Base-by-base conservation (phyloP, 2,329 filamentous ascomycete genomes). In the Penicillium sumatraense region DNA sequence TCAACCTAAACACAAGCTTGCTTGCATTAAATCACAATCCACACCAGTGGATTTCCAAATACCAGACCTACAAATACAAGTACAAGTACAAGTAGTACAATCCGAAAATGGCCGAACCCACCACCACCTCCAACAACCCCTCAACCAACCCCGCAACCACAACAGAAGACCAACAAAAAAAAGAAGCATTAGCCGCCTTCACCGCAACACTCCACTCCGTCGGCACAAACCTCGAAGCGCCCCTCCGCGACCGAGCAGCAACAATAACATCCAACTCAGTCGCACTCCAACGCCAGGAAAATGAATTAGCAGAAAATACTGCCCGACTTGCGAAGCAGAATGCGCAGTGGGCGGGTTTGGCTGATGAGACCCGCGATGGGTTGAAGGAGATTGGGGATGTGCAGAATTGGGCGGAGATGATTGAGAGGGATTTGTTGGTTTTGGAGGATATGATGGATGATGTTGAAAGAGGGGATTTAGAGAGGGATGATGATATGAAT, bases 361-460 rank as follows among this genome's bases (percentile, higher is more conserved):
- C 81, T 21, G 82, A 84, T 57, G 78, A 77, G 60, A 81, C 80
- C 57, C 78, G 80, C 10, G 80, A 81, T 62, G 83, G 82, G 52
- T 64, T 87, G 58, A 86, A 86, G 68, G 83, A 86, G 70, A 78
- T 86, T 58, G 85, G 85, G n/a, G 83, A 87, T 62, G 76, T 87
- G 56, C 84, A 87, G 75, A 86, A 86, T 63, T 87, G 84, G 83
- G 83, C 84, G 18, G 84, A 86, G 75, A 76, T 86, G 75, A 78
- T 87, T 65, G 85, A 80, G 66, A 64, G 75, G 58, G 78, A 80
- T 69, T 61, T 80, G 47, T 64, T 75, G 58, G 67, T 75, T 55
- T 61, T 78, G 18, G 77, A 79, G 68, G 75, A 78, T 62, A 72
- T 72, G 57, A 61, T 77, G 56, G 66, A 68, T 58, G 55, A 69